Base-by-base conservation (phyloP, 148 eudicot genomes). In the Pouteria glomerata region DNA sequence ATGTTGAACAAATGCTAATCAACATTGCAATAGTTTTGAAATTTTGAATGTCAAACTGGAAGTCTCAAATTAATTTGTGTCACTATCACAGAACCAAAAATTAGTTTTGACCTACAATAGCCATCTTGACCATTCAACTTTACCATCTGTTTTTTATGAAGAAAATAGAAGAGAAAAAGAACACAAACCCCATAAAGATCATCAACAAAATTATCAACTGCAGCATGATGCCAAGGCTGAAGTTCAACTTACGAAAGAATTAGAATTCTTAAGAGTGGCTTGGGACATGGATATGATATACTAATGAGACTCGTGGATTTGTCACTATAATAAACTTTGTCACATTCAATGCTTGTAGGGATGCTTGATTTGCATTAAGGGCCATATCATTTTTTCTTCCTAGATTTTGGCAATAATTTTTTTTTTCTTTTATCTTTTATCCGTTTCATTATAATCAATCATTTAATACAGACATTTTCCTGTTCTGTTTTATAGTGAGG, bases 401-500 rank as follows among this genome's bases (percentile, higher is more conserved):
- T 27, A 45, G 26, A 29, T 26, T 52, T 41, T 52, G 59, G 33
- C 6, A 44, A 44, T 19, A 52, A 41, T 35, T 41, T 12, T 44
- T 31, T 7, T 62, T 52, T 45, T 63, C 70, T 35, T 63, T 63
- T 62, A 2, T 6, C 23, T 27, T 70, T 60, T 69, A 26, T 39
- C 29, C 52, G 68, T 61, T 63, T 16, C 48, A 63, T 65, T 10
- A 16, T 66, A 11, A 55, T 39, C 59, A 45, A 37, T 56, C 69
- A 73, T 58, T 70, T 74, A 33, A 66, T 45, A 30, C 3, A 6
- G n/a, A 6, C 15, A 33, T 13, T 7, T 60, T 45, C 29, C 64
- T 74, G 23, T 52, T 55, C 45, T 74, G 19, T 69, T 76, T 78
- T 85, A 72, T 86, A 96, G 99, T 92, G 65, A 83, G 99, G 80